These are phyloP conservation scores for Eucalyptus marginata DNA, from an alignment of 345 rosid species.

Conservation along the genomic window DNA sequence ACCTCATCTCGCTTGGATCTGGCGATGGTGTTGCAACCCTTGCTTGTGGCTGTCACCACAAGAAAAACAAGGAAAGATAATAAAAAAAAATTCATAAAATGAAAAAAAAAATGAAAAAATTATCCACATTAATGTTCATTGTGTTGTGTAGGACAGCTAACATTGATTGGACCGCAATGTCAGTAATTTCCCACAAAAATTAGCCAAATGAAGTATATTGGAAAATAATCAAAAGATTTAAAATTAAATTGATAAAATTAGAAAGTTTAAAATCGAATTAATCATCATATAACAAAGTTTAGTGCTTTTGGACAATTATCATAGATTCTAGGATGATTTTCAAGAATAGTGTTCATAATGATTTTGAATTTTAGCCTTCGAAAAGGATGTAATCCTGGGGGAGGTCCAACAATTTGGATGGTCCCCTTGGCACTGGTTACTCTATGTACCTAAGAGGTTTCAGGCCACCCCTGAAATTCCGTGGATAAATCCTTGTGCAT, in stretches of 20 bases:
- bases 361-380: background rate
- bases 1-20: background rate
- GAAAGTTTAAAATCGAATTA: background rate
- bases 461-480: background rate
- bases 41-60: rapidly evolving
- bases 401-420: background rate
- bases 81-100: background rate
- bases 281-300: too few species aligned
- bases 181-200: rapidly evolving
- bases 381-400: background rate
- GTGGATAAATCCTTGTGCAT: background rate
- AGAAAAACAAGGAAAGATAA: background rate
- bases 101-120: background rate
- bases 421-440: background rate
- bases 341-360: background rate
- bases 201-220: background rate
- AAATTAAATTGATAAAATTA: background rate
- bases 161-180: rapidly evolving
- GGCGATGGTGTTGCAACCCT: background rate
- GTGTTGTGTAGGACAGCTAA: rapidly evolving
- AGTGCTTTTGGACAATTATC: background rate
- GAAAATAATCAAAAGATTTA: rapidly evolving
- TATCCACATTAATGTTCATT: rapidly evolving
- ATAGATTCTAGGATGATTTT: background rate
- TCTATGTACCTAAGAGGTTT: background rate